Base-by-base conservation (phyloP, 179 eudicot species). In the Silene coronaria region DNA sequence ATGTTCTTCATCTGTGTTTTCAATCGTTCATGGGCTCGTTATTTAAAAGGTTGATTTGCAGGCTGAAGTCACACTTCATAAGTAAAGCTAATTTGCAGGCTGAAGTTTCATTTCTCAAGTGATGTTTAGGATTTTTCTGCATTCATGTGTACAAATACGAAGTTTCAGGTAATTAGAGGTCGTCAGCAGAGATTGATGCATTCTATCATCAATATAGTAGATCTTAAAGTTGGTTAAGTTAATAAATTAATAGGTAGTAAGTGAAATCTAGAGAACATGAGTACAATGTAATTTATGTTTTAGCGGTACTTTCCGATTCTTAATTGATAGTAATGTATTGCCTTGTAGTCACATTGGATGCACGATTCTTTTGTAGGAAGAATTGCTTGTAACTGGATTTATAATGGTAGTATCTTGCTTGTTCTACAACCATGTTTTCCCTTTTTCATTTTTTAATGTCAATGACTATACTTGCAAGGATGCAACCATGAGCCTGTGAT, bases 101-200 rank as follows among this genome's bases (percentile, higher is more conserved):
- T 87, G 84, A 96, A 89, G 81, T 42, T 77, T 72, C 86, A 75
- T 83, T 88, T 88, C 85, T 78, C 80, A 27, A 84, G 81, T 77
- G 86, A 87, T 80, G 87, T 86, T 79, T 85, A 86, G 48, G 71
- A 77, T 22, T 22, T 87, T 86, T 65, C 83, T 87, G 74, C 91
- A 85, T 72, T 73, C 16, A 23, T 72, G 26, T 73, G 80, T 80
- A 58, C 51, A 76, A 67, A 34, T 67, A 45, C 61, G 28, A 34
- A 27, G 21, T 16, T 8, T 38, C 30, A 16, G 16, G 63, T 73
- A 16, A 32, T 30, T 62, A 70, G 21, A 36, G 53, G 48, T 67
- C 10, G 17, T 67, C 21, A 28, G 14, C 1, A 68, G 59, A 65
- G 30, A 42, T 66, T 6, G 19, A 12, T 28, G 28, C 8, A 65